These are phyloP conservation scores for Picea glauca DNA, from an alignment of 75 land plant genomes.

Conservation along the genomic window DNA sequence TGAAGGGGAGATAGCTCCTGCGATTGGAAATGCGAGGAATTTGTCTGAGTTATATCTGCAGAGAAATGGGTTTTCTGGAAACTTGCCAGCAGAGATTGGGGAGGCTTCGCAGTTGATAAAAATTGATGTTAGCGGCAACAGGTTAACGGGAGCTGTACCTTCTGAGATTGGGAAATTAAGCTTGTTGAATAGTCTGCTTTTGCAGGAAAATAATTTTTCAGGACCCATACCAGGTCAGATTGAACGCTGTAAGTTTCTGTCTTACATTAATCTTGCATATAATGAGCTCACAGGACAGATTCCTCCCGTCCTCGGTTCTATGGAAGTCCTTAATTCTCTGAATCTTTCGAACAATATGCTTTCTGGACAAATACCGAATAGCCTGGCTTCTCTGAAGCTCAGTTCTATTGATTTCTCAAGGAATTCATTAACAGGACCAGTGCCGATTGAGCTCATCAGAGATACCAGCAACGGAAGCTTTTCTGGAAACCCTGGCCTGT, in stretches of 20 bases:
- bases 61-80: constrained; percentile 27
- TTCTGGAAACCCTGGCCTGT: constrained; percentile 23
- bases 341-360: constrained; percentile 9
- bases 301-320: constrained; percentile 14
- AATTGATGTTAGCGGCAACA: constrained; percentile 68
- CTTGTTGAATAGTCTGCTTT: constrained; percentile 8
- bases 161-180: constrained; percentile 13
- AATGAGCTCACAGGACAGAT: constrained; percentile 31
- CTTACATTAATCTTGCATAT: constrained; percentile 18
- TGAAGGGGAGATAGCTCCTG: constrained; percentile 37
- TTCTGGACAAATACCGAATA: constrained; percentile 6
- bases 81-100: constrained; percentile 47
- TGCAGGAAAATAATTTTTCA: constrained; percentile 19
- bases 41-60: constrained; percentile 10
- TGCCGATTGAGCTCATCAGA: constrained; percentile 16
- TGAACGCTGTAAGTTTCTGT: constrained; percentile 14
- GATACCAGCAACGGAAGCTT: constrained; percentile 17
- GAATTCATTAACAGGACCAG: constrained; percentile 17
- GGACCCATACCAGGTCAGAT: constrained; percentile 28
- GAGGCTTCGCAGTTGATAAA: constrained; percentile 33
- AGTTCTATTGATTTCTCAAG: constrained; percentile 22
- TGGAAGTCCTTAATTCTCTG: constrained; percentile 11
- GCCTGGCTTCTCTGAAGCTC: constrained; percentile 13
- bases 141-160: constrained; percentile 25
- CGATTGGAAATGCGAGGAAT: constrained; percentile 13